Evolutionary conservation across 1,284 basidiomycete genomes (phyloP).

Genomic region (Cryptococcus floricola): DNA sequence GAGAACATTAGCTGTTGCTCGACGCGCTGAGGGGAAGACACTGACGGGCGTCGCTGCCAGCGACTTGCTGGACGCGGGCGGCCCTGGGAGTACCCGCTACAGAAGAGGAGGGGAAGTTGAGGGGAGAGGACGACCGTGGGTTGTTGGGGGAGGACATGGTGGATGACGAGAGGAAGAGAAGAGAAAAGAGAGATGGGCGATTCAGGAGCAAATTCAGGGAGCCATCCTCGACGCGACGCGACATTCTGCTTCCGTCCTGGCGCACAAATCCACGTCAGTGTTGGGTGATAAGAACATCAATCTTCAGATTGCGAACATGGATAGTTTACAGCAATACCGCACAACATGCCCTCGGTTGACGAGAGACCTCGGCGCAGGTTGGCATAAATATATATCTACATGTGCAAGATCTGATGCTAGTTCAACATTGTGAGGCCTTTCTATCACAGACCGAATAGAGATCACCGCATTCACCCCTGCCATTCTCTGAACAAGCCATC

Average conservation of each 20-base stretch:
- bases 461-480: constrained; percentile 32
- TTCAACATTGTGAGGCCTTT: too few relatives aligned
- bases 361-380: too few relatives aligned
- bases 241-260: too few relatives aligned
- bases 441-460: too few relatives aligned
- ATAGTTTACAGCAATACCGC: too few relatives aligned
- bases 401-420: too few relatives aligned
- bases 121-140: constrained; percentile 35
- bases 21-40: background rate
- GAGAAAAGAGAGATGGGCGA: constrained; percentile 10
- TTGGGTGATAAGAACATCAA: too few relatives aligned
- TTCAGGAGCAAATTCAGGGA: constrained; percentile 3
- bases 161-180: constrained; percentile 1
- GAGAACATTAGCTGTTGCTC: background rate
- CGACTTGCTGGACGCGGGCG: constrained; percentile 12
- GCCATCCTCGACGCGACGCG: too few relatives aligned
- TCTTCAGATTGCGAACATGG: too few relatives aligned
- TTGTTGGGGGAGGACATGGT: constrained; percentile 32
- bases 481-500: constrained; percentile 92
- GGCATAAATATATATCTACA: too few relatives aligned
- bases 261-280: too few relatives aligned
- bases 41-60: constrained; percentile 4
- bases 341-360: too few relatives aligned
- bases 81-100: constrained; percentile 33
- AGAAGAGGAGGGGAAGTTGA: constrained; percentile 42